These are phyloP conservation scores for Lactarius trivialis DNA, from an alignment of 768 basidiomycete genomes.

Conservation along the genomic window DNA sequence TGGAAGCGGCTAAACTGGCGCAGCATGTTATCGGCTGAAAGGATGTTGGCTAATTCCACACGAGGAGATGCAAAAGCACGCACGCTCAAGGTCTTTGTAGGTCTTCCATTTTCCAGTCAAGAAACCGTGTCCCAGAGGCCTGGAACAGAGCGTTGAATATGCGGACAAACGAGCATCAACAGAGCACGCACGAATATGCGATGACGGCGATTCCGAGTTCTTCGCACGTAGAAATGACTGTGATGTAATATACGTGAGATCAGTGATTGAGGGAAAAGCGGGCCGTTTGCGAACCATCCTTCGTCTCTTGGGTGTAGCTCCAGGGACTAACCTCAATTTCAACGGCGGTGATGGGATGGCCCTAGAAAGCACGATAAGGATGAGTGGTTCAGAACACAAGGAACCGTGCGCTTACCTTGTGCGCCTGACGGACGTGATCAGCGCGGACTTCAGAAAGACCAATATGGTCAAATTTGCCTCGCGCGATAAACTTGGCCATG, in stretches of 20 bases:
- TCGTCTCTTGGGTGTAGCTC: conserved; percentile 49
- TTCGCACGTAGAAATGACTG: conserved; percentile 46
- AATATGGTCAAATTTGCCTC: conserved; percentile 55
- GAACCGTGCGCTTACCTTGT: conserved; percentile 33
- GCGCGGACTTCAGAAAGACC: conserved; percentile 52
- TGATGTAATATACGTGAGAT: not conserved
- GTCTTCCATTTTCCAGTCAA: conserved; percentile 38
- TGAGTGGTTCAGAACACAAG: conserved; percentile 28
- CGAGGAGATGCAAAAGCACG: not conserved
- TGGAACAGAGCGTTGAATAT: not conserved
- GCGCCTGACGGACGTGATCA: conserved; percentile 38
- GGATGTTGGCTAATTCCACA: not conserved
- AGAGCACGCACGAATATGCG: conserved; percentile 40
- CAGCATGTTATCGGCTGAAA: conserved; percentile 33
- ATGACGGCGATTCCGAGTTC: conserved; percentile 52
- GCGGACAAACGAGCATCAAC: not conserved
- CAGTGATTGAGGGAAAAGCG: not conserved
- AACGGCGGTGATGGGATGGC: conserved; percentile 40
- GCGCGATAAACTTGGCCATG: conserved; percentile 41
- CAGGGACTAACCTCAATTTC: conserved; percentile 67
- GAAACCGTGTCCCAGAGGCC: conserved; percentile 48
- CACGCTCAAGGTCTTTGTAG: conserved; percentile 34
- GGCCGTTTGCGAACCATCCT: conserved; percentile 31
- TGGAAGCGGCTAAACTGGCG: conserved; percentile 33
- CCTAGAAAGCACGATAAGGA: not conserved